phyloP scores from a whole-genome alignment of 2,329 filamentous ascomycete species.

The Aspergillus pseudotamarii region DNA sequence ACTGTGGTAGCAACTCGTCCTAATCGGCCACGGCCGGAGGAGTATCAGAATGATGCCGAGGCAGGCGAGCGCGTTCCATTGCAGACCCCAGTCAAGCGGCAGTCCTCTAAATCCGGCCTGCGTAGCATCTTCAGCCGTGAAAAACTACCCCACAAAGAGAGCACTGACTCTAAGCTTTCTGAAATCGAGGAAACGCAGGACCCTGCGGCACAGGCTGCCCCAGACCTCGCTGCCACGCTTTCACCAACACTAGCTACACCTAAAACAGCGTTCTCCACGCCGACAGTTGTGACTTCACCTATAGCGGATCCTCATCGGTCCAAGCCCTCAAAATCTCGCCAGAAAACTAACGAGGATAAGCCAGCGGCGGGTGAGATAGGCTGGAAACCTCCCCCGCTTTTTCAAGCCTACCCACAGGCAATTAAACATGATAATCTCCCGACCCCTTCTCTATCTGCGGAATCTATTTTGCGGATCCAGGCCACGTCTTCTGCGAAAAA shows the following conservation, averaged over 20 bases:
- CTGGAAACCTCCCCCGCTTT: conserved; percentile 76
- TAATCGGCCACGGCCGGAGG: conserved; percentile 37
- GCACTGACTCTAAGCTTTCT: conserved; percentile 33
- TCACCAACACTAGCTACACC: conserved; percentile 33
- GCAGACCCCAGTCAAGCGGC: conserved; percentile 33
- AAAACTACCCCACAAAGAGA: conserved; percentile 33
- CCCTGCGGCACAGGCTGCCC: conserved; percentile 18
- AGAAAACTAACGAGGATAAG: conserved; percentile 27
- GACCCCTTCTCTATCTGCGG: conserved; percentile 68
- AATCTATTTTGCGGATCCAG: conserved; percentile 65
- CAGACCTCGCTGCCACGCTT: conserved; percentile 22
- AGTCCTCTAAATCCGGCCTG: conserved; percentile 42
- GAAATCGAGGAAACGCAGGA: conserved; percentile 35
- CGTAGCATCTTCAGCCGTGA: conserved; percentile 41
- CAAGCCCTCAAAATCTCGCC: conserved; percentile 24
- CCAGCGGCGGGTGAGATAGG: conserved; percentile 28
- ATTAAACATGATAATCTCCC: conserved; percentile 73
- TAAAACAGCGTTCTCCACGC: conserved; percentile 28
- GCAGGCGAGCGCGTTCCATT: conserved; percentile 36
- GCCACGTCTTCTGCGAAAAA: conserved; percentile 29
- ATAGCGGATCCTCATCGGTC: conserved; percentile 22
- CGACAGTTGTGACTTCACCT: conserved; percentile 28
- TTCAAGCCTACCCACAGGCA: conserved; percentile 84
- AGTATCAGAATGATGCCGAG: conserved; percentile 31
- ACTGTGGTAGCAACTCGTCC: conserved; percentile 22